These are phyloP conservation scores for Camellia granthamiana DNA, from an alignment of 148 eudicot genomes.

Conservation along the genomic window DNA sequence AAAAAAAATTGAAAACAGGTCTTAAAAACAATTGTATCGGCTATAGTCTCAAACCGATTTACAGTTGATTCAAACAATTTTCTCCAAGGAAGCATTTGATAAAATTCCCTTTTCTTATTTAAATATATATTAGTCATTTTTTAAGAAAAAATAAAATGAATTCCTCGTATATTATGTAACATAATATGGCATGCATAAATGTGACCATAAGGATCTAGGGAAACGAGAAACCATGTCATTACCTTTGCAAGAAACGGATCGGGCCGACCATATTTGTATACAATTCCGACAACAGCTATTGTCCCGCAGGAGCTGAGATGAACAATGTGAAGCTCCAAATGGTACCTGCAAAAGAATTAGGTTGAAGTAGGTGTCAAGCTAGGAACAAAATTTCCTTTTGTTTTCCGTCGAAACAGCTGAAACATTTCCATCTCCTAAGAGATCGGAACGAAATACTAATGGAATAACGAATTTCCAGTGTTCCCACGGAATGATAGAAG, in stretches of 20 bases:
- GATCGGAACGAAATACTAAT: too few species aligned
- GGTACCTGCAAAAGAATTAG: slow-evolving; percentile 15
- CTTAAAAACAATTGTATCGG: not conserved
- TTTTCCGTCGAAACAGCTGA: too few species aligned
- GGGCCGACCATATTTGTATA: slow-evolving; percentile 27
- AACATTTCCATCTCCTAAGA: too few species aligned
- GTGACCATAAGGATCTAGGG: not conserved
- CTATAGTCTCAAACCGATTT: not conserved
- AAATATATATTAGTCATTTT: too few species aligned
- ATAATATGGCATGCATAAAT: not conserved
- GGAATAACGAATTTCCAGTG: too few species aligned
- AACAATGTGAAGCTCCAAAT: slow-evolving; percentile 32
- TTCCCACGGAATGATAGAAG: too few species aligned
- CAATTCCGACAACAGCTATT: slow-evolving; percentile 31
- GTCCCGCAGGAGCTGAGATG: slow-evolving; percentile 16
- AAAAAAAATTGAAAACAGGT: not conserved
- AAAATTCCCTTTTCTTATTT: too few species aligned
- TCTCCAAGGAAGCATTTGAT: not conserved
- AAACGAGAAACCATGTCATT: not conserved
- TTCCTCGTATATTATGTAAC: not conserved
- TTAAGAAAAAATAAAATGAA: not conserved
- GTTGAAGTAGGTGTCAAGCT: not conserved
- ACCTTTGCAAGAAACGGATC: slow-evolving; percentile 39
- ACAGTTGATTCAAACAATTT: not conserved
- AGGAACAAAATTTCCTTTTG: too few species aligned